Evolutionary conservation across 1,284 basidiomycete genomes (phyloP).

Genomic region (Meira miltonrushii): DNA sequence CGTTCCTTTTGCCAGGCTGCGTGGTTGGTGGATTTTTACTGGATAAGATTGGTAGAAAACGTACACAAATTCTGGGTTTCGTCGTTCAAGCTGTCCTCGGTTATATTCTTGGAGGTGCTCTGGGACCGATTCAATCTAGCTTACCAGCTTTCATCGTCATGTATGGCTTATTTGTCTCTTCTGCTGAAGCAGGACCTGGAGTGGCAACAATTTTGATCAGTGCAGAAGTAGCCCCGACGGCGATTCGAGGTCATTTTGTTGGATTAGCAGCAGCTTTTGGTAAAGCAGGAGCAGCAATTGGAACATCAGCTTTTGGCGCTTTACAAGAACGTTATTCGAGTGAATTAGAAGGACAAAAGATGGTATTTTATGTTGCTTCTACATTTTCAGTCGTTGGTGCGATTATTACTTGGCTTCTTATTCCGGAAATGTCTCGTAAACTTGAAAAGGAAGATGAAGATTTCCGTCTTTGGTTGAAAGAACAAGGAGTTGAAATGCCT

Average conservation of each 20-base stretch:
- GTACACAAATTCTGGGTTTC: slow-evolving; percentile 33
- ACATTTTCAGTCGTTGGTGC: slow-evolving; percentile 33
- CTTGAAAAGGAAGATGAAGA: slow-evolving; percentile 13
- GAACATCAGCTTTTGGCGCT: slow-evolving; percentile 34
- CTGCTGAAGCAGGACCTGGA: slow-evolving; percentile 66
- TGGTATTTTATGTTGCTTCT: slow-evolving; percentile 15
- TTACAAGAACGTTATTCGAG: slow-evolving; percentile 16
- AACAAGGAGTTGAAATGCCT: slow-evolving; percentile 2
- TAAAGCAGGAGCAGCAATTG: slow-evolving; percentile 57
- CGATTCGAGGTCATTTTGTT: slow-evolving; percentile 38
- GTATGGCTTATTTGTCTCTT: slow-evolving; percentile 82
- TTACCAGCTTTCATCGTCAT: slow-evolving; percentile 62
- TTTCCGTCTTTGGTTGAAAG: slow-evolving; percentile 5
- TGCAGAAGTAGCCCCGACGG: slow-evolving; percentile 18
- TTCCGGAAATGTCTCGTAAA: slow-evolving; percentile 23
- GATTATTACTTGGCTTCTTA: slow-evolving; percentile 22
- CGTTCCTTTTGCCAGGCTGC: slow-evolving; percentile 28
- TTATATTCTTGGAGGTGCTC: slow-evolving; percentile 56
- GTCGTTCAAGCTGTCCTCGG: slow-evolving; percentile 54
- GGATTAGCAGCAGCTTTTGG: slow-evolving; percentile 67
- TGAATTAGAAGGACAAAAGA: slow-evolving; percentile 13
- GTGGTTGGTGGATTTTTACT: slow-evolving; percentile 58
- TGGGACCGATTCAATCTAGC: slow-evolving; percentile 22
- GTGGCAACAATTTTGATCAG: slow-evolving; percentile 14
- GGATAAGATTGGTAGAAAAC: slow-evolving; percentile 43